Base-by-base conservation (phyloP, 371 early-diverging fungal genomes). In the Mucor velutinosus region DNA sequence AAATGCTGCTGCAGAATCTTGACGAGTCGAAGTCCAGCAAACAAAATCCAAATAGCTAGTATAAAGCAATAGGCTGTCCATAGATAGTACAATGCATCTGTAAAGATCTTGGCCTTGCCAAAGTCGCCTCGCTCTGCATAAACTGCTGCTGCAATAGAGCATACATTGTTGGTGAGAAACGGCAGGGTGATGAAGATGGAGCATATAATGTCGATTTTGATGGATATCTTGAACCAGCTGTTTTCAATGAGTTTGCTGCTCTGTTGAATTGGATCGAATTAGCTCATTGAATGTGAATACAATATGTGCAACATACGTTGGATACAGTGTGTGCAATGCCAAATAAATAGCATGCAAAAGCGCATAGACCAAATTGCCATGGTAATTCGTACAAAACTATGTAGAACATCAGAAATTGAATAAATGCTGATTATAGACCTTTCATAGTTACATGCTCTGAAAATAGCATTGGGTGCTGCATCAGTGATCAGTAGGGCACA, bases 311-410 rank as follows among this genome's bases (percentile, higher is more conserved):
- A 57, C 72, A 47, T 78, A 78, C 81, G 70, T 74, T 72, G 11
- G 69, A 70, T 4, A 81, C 74, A 1, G 76, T 78, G 30, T 76
- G 78, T 2, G 77, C 76, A 63, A 81, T 76, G 25, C 81, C 81
- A 75, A 76, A 81, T 0, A 81, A 65, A 55, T 81, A 81, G 29
- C 76, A 71, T 7, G 76, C 39, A 27, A 81, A 72, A 0, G 77
- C 76, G 25, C 66, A 68, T 8, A 77, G 27, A 35, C 78, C 78
- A 63, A 76, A 75, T 63, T 77, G 78, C 81, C 81, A 81, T 25
- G 78, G 77, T 19, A 81, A 45, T 29, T 78, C 78, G 43, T 76
- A 76, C 15, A 78, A 35, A 29, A 81, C 79, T 77, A 58, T 33
- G 33, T 35, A 39, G 7, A 23, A 10, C 8, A 32, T 19, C 29